A percentile compares a stretch with the other conserved stretches of the same genome.
phyloP scores from a whole-genome alignment of 108 stramenopile species.

The Epipyxis sp. region DNA sequence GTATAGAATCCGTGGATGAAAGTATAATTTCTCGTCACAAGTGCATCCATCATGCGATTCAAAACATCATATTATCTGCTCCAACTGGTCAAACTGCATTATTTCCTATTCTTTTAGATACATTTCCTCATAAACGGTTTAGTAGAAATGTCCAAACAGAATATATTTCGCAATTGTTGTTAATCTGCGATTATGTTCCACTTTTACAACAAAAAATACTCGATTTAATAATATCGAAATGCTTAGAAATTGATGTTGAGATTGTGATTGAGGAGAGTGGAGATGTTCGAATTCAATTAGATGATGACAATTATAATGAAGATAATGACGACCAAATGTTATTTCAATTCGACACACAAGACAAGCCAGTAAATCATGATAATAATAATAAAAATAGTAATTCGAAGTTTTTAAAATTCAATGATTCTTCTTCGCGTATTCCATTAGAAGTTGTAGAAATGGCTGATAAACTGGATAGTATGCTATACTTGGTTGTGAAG shows the following conservation, averaged over 20 bases:
- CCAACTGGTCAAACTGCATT: background rate
- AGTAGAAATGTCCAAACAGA: constrained; percentile 33
- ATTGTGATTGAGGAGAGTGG: constrained; percentile 84
- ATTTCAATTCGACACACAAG: background rate
- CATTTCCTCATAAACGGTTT: constrained; percentile 7
- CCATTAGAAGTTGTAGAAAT: constrained; percentile 46
- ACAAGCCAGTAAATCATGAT: background rate
- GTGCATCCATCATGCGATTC: too few relatives aligned
- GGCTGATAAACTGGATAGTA: constrained; percentile 63
- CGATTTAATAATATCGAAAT: constrained; percentile 69
- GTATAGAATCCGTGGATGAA: too few relatives aligned
- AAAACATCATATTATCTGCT: background rate
- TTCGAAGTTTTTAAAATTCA: too few relatives aligned
- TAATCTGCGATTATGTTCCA: constrained; percentile 43
- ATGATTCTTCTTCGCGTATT: background rate
- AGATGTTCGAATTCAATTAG: constrained; percentile 49
- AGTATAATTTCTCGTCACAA: too few relatives aligned
- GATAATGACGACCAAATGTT: constrained; percentile 9
- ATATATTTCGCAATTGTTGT: constrained; percentile 51
- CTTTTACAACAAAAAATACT: constrained; percentile 57
- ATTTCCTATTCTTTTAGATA: background rate
- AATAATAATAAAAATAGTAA: too few relatives aligned
- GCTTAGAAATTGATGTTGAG: constrained; percentile 94
- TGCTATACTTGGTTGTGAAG: constrained; percentile 60
- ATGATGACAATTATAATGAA: constrained; percentile 48